phyloP scores from a whole-genome alignment of 2,329 filamentous ascomycete species.

The Venturia pyrina region DNA sequence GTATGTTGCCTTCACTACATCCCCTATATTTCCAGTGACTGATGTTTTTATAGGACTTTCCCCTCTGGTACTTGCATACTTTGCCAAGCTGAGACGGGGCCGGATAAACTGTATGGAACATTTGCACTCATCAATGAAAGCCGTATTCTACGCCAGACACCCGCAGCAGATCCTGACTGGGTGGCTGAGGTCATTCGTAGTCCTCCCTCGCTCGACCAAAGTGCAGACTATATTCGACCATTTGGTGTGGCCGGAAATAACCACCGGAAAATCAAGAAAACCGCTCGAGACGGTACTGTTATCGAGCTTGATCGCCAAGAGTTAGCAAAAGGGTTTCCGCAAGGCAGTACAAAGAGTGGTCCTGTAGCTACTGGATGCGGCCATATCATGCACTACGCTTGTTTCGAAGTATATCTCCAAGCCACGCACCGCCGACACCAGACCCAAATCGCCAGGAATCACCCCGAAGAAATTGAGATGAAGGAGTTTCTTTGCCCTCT shows the following conservation, averaged over 20 bases:
- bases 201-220: conserved; percentile 72
- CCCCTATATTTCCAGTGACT: not conserved
- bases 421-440: conserved; percentile 75
- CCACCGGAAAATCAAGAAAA: conserved; percentile 62
- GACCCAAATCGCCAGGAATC: conserved; percentile 88
- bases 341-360: conserved; percentile 38
- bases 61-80: conserved; percentile 88
- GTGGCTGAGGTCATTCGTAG: conserved; percentile 72
- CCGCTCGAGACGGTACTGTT: conserved; percentile 60
- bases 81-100: conserved; percentile 92
- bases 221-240: conserved; percentile 71
- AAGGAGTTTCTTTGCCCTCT: conserved; percentile 95
- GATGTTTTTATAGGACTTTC: conserved; percentile 37
- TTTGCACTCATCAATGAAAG: conserved; percentile 86
- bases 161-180: conserved; percentile 71
- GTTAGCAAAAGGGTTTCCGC: conserved; percentile 79
- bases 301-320: conserved; percentile 68
- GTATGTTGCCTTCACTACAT: conserved; percentile 36
- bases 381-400: conserved; percentile 96
- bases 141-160: conserved; percentile 75
- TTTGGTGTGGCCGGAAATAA: conserved; percentile 91
- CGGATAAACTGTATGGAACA: conserved; percentile 79
- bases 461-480: conserved; percentile 67
- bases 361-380: conserved; percentile 87
- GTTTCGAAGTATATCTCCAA: conserved; percentile 84